phyloP scores from a whole-genome alignment of 768 basidiomycete genomes.

The Agrocybe praecox region DNA sequence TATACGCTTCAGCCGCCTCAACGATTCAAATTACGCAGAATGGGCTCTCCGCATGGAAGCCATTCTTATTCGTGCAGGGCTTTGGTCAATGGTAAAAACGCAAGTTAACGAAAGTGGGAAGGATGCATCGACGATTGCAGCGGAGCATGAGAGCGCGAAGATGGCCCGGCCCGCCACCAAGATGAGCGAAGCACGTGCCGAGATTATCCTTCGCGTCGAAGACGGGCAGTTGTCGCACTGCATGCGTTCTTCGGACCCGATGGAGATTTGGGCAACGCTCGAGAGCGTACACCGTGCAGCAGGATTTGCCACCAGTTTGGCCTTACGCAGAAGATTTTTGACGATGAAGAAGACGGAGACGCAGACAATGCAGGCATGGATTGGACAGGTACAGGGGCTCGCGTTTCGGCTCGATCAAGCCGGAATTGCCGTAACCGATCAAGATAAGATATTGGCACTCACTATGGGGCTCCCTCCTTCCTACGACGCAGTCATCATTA shows the following conservation, averaged over 20 bases:
- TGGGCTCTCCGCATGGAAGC: conserved; percentile 27
- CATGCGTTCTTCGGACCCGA: conserved; percentile 22
- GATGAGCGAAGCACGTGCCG: conserved; percentile 24
- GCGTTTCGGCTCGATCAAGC: conserved; percentile 22
- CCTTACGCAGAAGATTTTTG: conserved; percentile 20
- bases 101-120: background rate
- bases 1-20: conserved; percentile 16
- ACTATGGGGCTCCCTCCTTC: too few relatives aligned
- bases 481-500: too few relatives aligned
- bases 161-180: conserved; percentile 12
- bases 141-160: background rate
- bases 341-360: conserved; percentile 20
- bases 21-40: conserved; percentile 23
- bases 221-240: conserved; percentile 25
- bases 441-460: conserved; percentile 29
- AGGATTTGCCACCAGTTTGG: conserved; percentile 21
- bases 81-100: conserved; percentile 15
- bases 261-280: conserved; percentile 24
- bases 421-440: conserved; percentile 20
- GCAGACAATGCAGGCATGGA: conserved; percentile 27
- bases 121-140: background rate
- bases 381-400: conserved; percentile 19
- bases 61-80: conserved; percentile 13
- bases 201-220: conserved; percentile 27
- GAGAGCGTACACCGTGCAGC: conserved; percentile 20